Evolutionary conservation across 805 yeast species (phyloP), one percentile per base, ranked within the genome.

Genomic region (Yarrowia osloensis): DNA sequence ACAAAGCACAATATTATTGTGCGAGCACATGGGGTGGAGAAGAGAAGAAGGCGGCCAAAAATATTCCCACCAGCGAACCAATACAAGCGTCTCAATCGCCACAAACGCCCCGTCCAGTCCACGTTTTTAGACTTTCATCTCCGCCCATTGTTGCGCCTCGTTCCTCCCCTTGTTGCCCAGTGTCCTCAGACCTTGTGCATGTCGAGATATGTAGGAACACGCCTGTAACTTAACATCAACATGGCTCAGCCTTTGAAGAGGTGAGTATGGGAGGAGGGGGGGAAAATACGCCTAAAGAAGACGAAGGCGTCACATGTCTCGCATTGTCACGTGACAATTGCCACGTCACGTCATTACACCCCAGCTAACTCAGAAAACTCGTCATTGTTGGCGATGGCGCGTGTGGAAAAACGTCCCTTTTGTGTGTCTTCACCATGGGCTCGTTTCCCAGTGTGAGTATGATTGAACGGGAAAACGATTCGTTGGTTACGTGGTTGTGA

Each of bases 301-400:
- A n/a, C n/a, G n/a, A n/a, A n/a, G n/a, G n/a, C n/a, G n/a, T n/a
- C n/a, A n/a, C n/a, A n/a, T n/a, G n/a, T n/a, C n/a, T n/a, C n/a
- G 5, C 17, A 13, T 12, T n/a, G 40, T 35, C 40, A 35, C 19
- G 40, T 35, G 37, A 13, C 17, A 33, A 33, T 28, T 28, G 4
- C 44, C 44, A n/a, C 7, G 44, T 39, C 44, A 40, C 26, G 26
- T 8, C 26, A 19, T 12, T n/a, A n/a, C n/a, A n/a, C n/a, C n/a
- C n/a, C n/a, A n/a, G 19, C 65, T 49, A 39, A 49, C 46, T 6
- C 62, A 82, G 97, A 72, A 92, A 92, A 75, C 80, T 92, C 26
- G 97, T 92, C 46, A 92, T 92, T 52, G 95, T 92, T 12, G 97
- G 97, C 26, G 97, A 92, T 77, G 97, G 97, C 66, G 97, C 96